These are phyloP conservation scores for Cladophialophora psammophila DNA, from an alignment of 2,329 filamentous ascomycete genomes.

Conservation along the genomic window DNA sequence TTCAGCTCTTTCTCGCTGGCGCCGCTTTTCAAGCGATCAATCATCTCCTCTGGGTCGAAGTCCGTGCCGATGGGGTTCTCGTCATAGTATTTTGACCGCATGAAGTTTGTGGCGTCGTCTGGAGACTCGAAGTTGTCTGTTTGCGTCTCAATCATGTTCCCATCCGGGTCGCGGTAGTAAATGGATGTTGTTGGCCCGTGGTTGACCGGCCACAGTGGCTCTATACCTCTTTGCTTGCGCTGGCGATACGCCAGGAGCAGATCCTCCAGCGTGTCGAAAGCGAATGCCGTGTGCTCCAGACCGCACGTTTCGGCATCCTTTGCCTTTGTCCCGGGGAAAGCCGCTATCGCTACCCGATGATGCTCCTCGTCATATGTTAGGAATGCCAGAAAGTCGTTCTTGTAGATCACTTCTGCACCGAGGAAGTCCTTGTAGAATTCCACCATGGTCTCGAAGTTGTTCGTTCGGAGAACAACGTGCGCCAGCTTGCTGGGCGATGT, in stretches of 20 bases:
- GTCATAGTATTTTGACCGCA: slow-evolving; percentile 5
- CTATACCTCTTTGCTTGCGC: slow-evolving; percentile 18
- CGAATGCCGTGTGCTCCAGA: slow-evolving; percentile 55
- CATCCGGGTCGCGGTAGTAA: slow-evolving; percentile 60
- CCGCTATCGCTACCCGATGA: slow-evolving; percentile 54
- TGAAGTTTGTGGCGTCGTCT: slow-evolving; percentile 10
- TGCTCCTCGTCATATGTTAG: slow-evolving; percentile 23
- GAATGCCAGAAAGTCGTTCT: slow-evolving; percentile 11
- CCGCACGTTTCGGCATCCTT: slow-evolving; percentile 42
- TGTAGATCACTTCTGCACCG: slow-evolving; percentile 4
- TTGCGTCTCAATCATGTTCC: slow-evolving; percentile 58
- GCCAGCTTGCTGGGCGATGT: slow-evolving; percentile 16
- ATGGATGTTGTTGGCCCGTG: slow-evolving; percentile 57
- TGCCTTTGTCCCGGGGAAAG: slow-evolving; percentile 41
- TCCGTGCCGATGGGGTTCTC: slow-evolving; percentile 19
- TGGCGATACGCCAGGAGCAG: slow-evolving; percentile 49
- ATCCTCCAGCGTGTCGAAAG: slow-evolving; percentile 47
- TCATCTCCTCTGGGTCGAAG: slow-evolving; percentile 15
- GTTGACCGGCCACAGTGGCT: slow-evolving; percentile 55
- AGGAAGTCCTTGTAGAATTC: slow-evolving; percentile 18
- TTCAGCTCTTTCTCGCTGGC: slow-evolving; percentile 6
- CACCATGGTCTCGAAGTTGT: slow-evolving; percentile 10
- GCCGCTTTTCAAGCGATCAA: not conserved
- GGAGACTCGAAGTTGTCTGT: slow-evolving; percentile 50
- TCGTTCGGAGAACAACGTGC: slow-evolving; percentile 27